Base-by-base conservation (phyloP, 768 basidiomycete species). In the Lentinus brumalis region DNA sequence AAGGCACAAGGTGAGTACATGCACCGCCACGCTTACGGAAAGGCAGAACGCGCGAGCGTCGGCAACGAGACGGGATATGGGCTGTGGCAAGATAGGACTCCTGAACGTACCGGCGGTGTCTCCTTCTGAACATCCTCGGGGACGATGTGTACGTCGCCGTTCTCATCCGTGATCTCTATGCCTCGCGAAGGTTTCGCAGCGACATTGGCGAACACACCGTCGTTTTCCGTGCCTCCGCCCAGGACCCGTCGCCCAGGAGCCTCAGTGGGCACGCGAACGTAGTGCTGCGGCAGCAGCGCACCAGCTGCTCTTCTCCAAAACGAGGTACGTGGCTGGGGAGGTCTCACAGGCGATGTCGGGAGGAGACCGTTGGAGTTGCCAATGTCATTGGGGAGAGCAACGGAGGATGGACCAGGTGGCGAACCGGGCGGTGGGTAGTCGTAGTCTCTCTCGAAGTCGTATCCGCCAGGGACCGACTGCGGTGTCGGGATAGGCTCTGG, bases 171-270 rank as follows among this genome's bases (percentile, higher is more conserved):
- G n/a, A 85, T 69, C 55, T 82, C 57, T 29, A 81, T 78, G 1
- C 78, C 75, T 44, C 71, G 71, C 10, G 64, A 69, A 1, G 97
- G 96, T 72, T 97, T 97, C 1, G 96, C 96, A 66, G 85, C 87
- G 40, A 99, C 86, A 70, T 98, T 99, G 32, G 91, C 87, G 70
- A 98, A 99, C 9, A 98, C 96, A 3, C 97, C 97, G 67, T 97
- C 95, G 68, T 96, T 94, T 32, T 93, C 85, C 16, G 77, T 79
- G 0, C 91, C 92, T 7, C 87, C 87, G 35, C 92, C 92, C 77
- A 60, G 72, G 62, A 63, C 61, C 59, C 21, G 65, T 68, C 9
- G 77, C 66, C 50, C 5, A 73, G 72, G 57, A 15, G 53, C 62
- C 0, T 71, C 69, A 0, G 80, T 79, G 1, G 85, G 81, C 39